phyloP scores from a whole-genome alignment of 2,329 filamentous ascomycete genomes.

The Trichoderma hamatum region DNA sequence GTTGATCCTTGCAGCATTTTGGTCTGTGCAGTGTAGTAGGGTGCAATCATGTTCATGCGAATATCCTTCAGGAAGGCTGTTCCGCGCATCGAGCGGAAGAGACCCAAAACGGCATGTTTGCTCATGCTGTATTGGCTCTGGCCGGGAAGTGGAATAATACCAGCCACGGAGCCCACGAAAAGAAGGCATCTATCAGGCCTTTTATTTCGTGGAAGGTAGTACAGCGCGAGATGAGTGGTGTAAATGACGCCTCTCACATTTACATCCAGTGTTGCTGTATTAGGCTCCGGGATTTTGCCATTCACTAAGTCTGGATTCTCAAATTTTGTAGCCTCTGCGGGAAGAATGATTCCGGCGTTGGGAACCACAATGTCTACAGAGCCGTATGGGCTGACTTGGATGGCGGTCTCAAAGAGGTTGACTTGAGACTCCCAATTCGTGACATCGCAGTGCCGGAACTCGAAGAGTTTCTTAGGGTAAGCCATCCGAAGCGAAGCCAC shows the following conservation, averaged over 20 bases:
- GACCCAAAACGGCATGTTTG: slow-evolving; percentile 68
- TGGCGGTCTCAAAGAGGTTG: slow-evolving; percentile 62
- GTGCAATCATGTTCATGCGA: slow-evolving; percentile 66
- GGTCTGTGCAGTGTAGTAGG: slow-evolving; percentile 68
- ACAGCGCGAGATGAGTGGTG: slow-evolving; percentile 66
- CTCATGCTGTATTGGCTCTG: slow-evolving; percentile 59
- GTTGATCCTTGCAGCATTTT: slow-evolving; percentile 51
- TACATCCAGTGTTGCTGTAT: slow-evolving; percentile 59
- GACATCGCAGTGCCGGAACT: slow-evolving; percentile 66
- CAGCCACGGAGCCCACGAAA: slow-evolving; percentile 65
- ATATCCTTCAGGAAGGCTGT: slow-evolving; percentile 52
- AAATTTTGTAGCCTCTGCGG: slow-evolving; percentile 43
- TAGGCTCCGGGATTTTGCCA: slow-evolving; percentile 47
- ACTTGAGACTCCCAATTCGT: slow-evolving; percentile 67
- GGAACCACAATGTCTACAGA: slow-evolving; percentile 66
- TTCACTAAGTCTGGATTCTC: slow-evolving; percentile 52
- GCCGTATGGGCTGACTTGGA: slow-evolving; percentile 55
- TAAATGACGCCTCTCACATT: slow-evolving; percentile 67
- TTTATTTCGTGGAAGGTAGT: slow-evolving; percentile 38
- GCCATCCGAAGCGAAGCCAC: slow-evolving; percentile 53
- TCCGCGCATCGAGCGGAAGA: slow-evolving; percentile 62
- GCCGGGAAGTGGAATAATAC: slow-evolving; percentile 49
- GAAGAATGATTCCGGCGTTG: slow-evolving; percentile 63
- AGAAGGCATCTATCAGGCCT: slow-evolving; percentile 60
- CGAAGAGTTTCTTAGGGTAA: slow-evolving; percentile 47